Evolutionary conservation across 2,329 filamentous ascomycete genomes (phyloP).

Genomic region (Trichoderma semiorbis): DNA sequence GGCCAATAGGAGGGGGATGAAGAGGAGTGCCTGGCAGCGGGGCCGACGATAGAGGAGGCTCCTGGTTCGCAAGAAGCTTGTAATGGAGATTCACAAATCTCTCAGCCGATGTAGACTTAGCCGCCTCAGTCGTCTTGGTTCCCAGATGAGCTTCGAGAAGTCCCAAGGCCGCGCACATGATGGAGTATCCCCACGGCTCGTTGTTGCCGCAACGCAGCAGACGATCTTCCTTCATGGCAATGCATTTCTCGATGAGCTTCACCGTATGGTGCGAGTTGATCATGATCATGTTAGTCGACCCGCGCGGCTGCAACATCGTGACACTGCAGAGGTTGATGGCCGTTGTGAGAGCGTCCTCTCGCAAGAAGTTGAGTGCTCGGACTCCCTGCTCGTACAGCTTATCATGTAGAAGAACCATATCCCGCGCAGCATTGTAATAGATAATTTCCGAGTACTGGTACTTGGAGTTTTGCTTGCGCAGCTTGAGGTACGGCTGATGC

Average conservation of each 20-base stretch:
- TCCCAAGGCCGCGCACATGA: constrained; percentile 59
- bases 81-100: constrained; percentile 58
- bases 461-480: constrained; percentile 57
- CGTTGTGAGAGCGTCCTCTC: constrained; percentile 57
- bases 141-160: constrained; percentile 58
- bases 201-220: constrained; percentile 60
- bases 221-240: constrained; percentile 58
- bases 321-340: constrained; percentile 61
- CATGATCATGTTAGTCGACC: constrained; percentile 60
- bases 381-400: constrained; percentile 58
- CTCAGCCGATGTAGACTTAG: constrained; percentile 58
- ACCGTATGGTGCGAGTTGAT: constrained; percentile 59
- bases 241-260: constrained; percentile 58
- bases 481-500: constrained; percentile 58
- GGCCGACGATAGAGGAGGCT: constrained; percentile 39
- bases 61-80: constrained; percentile 53
- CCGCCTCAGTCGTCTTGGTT: constrained; percentile 53
- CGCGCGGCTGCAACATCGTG: constrained; percentile 56
- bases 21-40: constrained; percentile 26
- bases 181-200: constrained; percentile 62
- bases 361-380: constrained; percentile 56
- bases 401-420: constrained; percentile 60
- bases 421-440: constrained; percentile 60
- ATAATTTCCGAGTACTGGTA: constrained; percentile 62
- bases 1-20: constrained; percentile 19